A percentile compares a stretch with the other conserved stretches of the same genome.
These are phyloP conservation scores for Pythium oligandrum DNA, from an alignment of 352 stramenopile genomes.

Conservation along the genomic window DNA sequence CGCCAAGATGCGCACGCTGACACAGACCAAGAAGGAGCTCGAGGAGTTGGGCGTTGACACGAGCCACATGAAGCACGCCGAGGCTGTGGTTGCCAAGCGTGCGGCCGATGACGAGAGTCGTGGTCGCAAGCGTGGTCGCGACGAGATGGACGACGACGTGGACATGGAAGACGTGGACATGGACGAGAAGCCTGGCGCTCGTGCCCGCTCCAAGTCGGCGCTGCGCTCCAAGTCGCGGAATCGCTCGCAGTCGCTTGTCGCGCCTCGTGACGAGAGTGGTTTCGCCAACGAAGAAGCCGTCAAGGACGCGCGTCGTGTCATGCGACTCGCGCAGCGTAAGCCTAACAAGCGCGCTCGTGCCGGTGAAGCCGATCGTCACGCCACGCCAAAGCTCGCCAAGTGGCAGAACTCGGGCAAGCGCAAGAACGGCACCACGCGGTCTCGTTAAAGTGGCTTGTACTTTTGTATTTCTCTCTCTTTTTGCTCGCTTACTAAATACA, in stretches of 20 bases:
- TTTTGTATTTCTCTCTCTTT: constrained; percentile 7
- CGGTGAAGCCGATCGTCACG: constrained; percentile 78
- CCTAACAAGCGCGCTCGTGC: constrained; percentile 77
- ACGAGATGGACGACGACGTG: constrained; percentile 77
- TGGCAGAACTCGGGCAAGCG: constrained; percentile 89
- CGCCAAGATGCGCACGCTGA: constrained; percentile 64
- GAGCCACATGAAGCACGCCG: constrained; percentile 88
- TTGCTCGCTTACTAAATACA: neutral
- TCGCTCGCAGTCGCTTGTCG: constrained; percentile 72
- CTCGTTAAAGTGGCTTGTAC: constrained; percentile 46
- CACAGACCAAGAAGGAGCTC: constrained; percentile 88
- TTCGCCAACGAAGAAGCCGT: constrained; percentile 51
- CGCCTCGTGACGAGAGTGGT: constrained; percentile 64
- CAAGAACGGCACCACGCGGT: constrained; percentile 66
- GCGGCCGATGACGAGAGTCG: constrained; percentile 63
- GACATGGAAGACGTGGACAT: constrained; percentile 86
- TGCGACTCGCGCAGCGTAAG: constrained; percentile 60
- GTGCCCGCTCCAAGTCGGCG: constrained; percentile 67
- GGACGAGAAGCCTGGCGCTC: constrained; percentile 56
- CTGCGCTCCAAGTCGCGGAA: constrained; percentile 76
- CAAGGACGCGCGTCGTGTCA: constrained; percentile 39
- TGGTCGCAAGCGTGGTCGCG: constrained; percentile 81
- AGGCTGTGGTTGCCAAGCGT: constrained; percentile 62
- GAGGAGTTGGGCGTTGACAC: constrained; percentile 90
- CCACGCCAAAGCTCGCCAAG: constrained; percentile 81